Conservation (phyloP, 1,284 basidiomycete species). For the Laetiporus sulphureus region DNA sequence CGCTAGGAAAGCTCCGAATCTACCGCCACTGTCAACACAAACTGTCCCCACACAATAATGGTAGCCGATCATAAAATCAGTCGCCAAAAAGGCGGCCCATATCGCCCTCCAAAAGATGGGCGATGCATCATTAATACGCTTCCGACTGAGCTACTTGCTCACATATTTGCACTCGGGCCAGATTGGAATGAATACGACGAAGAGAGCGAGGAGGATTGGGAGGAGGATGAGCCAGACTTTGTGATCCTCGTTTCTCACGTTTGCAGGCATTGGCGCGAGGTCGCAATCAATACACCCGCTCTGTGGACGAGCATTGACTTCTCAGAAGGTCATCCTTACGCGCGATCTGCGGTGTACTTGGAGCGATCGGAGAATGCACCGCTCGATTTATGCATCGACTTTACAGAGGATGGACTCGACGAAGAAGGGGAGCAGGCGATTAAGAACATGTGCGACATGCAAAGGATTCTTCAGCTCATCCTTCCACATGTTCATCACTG, state of each 20-base stretch:
- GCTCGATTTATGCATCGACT: conserved; percentile 27
- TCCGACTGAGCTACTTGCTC: conserved; percentile 49
- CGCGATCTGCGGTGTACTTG: conserved; percentile 39
- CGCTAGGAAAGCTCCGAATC: too few species aligned
- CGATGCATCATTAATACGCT: conserved; percentile 49
- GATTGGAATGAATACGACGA: conserved; percentile 17
- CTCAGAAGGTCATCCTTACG: conserved; percentile 33
- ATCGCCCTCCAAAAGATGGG: conserved; percentile 35
- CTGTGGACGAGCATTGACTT: conserved; percentile 39
- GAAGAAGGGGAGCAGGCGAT: conserved; percentile 42
- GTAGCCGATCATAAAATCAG: too few species aligned
- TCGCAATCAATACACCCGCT: conserved; percentile 26
- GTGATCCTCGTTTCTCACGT: conserved; percentile 40
- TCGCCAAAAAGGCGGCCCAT: conserved; percentile 24
- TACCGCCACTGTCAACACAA: too few species aligned
- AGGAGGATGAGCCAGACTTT: conserved; percentile 25
- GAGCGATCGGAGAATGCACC: conserved; percentile 29
- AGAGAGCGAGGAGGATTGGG: conserved; percentile 18
- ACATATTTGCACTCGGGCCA: conserved; percentile 48
- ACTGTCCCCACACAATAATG: too few species aligned
- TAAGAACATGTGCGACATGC: conserved; percentile 30
- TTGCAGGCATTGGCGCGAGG: conserved; percentile 30
- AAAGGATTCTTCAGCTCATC: conserved; percentile 42
- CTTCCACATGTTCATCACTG: conserved; percentile 42
- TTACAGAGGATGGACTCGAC: conserved; percentile 31